Percentiles rank a stretch among this genome's conserved stretches.
phyloP scores from a whole-genome alignment of 2,329 filamentous ascomycete genomes.

The Penicillium polonicum region DNA sequence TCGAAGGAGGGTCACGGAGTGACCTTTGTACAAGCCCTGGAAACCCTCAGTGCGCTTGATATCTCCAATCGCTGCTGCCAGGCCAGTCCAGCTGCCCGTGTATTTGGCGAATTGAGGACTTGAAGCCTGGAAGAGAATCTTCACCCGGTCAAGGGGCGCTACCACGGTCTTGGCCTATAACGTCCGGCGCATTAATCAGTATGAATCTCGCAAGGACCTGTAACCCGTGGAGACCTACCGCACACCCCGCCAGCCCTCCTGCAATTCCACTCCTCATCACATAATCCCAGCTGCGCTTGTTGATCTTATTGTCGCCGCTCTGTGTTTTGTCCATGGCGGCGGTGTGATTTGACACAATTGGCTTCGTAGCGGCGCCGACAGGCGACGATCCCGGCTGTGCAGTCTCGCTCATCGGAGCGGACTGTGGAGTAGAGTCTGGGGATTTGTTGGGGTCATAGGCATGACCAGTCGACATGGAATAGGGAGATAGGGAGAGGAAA shows the following conservation, averaged over 20 bases:
- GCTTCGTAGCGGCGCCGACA: slow-evolving; percentile 18
- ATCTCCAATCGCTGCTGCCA: slow-evolving; percentile 76
- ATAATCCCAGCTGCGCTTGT: slow-evolving; percentile 79
- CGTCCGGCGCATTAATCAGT: slow-evolving; percentile 10
- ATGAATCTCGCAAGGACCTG: neutral
- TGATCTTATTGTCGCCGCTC: slow-evolving; percentile 37
- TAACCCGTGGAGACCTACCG: slow-evolving; percentile 57
- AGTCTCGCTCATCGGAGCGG: slow-evolving; percentile 34
- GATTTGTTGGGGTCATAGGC: slow-evolving; percentile 20
- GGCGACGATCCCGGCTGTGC: slow-evolving; percentile 26
- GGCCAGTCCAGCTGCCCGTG: slow-evolving; percentile 80
- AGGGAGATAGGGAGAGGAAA: slow-evolving; percentile 16
- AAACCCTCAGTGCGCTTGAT: slow-evolving; percentile 76
- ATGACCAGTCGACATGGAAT: slow-evolving; percentile 33
- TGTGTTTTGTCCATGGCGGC: slow-evolving; percentile 14
- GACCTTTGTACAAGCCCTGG: slow-evolving; percentile 81
- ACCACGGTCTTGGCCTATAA: slow-evolving; percentile 88
- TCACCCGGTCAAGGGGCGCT: slow-evolving; percentile 92
- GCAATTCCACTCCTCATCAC: slow-evolving; percentile 79
- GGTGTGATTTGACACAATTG: slow-evolving; percentile 15
- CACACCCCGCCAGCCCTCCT: slow-evolving; percentile 87
- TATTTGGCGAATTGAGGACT: slow-evolving; percentile 95
- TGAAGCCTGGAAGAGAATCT: slow-evolving; percentile 95
- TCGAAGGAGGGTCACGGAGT: slow-evolving; percentile 87
- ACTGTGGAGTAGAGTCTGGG: slow-evolving; percentile 20